Conservation (phyloP, 2,329 filamentous ascomycete genomes). For the Corynespora cassiicola region DNA sequence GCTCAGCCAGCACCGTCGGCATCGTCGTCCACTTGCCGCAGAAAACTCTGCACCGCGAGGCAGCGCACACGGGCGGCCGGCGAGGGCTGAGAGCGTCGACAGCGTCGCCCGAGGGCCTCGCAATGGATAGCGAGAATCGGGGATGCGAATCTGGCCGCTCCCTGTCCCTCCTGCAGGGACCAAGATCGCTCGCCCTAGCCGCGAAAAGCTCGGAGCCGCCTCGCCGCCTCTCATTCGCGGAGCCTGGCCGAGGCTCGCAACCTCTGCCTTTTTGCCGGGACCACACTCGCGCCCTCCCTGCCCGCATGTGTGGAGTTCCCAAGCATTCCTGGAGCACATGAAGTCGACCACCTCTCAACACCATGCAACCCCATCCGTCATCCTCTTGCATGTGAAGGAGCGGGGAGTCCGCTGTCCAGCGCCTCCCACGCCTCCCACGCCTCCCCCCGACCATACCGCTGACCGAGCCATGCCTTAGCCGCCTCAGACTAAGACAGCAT, state of each 20-base stretch:
- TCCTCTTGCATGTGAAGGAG: slow-evolving; percentile 12
- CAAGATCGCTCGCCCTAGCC: background rate
- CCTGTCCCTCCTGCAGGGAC: background rate
- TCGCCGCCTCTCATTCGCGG: slow-evolving; percentile 1
- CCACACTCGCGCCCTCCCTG: slow-evolving; percentile 1
- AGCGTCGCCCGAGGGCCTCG: background rate
- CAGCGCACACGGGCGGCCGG: no score
- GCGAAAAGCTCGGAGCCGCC: background rate
- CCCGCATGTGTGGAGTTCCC: background rate
- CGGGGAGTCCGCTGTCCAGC: slow-evolving; percentile 3
- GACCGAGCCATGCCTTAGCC: slow-evolving; percentile 9
- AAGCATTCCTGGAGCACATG: no score
- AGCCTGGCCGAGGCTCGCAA: slow-evolving; percentile 6
- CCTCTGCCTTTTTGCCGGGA: slow-evolving; percentile 4
- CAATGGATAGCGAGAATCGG: background rate
- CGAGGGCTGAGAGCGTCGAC: background rate
- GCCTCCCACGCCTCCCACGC: background rate
- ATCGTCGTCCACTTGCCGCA: no score
- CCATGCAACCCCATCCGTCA: no score
- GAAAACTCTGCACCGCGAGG: no score
- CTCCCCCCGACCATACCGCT: no score
- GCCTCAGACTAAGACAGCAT: background rate
- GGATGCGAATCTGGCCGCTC: background rate
- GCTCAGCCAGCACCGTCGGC: no score
- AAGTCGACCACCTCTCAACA: no score